Conservation (phyloP, 148 eudicot species). For the Amaranthus cruentus region DNA sequence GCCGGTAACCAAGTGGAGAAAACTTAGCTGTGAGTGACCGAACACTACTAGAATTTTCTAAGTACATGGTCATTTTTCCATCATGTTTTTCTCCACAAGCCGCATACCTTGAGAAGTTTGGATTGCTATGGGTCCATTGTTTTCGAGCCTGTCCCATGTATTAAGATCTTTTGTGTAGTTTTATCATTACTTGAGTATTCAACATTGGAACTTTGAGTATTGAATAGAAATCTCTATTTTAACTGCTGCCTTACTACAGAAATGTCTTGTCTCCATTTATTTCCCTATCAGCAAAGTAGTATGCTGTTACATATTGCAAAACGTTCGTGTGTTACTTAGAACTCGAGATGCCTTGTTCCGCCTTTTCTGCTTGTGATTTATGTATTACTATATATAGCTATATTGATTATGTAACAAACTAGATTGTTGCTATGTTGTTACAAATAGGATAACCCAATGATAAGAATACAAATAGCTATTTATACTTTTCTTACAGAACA, state of each 20-base stretch:
- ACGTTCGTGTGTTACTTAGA: background rate
- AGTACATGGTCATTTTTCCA: slow-evolving; percentile 3
- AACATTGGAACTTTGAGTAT: background rate
- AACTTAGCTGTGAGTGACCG: background rate
- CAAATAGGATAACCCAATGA: background rate
- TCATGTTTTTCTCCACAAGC: background rate
- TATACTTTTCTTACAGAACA: background rate
- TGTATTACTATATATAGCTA: background rate
- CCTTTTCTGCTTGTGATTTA: background rate
- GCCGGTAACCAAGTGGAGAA: slow-evolving; percentile 9
- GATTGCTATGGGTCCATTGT: slow-evolving; percentile 1
- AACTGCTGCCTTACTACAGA: background rate
- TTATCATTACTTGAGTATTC: slow-evolving; percentile 4
- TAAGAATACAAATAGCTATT: background rate
- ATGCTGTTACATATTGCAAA: background rate
- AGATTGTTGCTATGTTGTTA: background rate
- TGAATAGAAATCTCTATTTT: background rate
- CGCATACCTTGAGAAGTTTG: background rate
- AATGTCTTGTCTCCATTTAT: background rate
- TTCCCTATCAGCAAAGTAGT: background rate
- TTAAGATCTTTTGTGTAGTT: slow-evolving; percentile 3
- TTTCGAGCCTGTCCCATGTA: background rate
- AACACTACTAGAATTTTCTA: slow-evolving; percentile 4
- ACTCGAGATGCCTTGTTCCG: background rate
- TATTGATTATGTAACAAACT: background rate